These are phyloP conservation scores for Tanacetum coccineum DNA, from an alignment of 129 eudicot species.

Conservation along the genomic window DNA sequence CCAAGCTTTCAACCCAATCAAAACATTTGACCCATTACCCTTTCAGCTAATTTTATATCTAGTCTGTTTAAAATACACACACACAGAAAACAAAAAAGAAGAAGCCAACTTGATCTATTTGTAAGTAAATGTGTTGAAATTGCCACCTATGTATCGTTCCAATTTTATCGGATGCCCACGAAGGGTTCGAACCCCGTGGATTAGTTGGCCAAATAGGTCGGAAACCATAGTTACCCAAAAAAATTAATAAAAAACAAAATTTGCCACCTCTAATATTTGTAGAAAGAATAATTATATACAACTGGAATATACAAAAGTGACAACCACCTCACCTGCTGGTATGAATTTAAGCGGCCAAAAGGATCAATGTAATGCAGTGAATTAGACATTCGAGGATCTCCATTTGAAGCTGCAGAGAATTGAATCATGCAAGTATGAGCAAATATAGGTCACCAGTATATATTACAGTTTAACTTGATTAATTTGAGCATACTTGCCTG, in stretches of 20 bases:
- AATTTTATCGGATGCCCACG: no score
- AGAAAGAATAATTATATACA: neutral
- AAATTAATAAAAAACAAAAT: no score
- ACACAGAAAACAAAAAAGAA: neutral
- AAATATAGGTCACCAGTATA: conserved; percentile 1
- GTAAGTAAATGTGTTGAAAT: neutral
- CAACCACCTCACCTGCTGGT: conserved; percentile 66
- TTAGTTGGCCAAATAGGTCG: no score
- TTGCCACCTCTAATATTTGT: neutral
- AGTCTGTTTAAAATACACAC: neutral
- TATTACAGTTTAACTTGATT: neutral
- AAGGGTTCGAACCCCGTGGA: no score
- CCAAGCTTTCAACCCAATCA: neutral
- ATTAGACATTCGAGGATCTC: conserved; percentile 57
- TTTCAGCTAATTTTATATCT: neutral
- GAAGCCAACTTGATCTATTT: neutral
- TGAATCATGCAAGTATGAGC: conserved; percentile 6
- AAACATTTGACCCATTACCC: neutral
- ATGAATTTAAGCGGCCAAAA: conserved; percentile 75
- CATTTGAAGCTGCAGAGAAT: conserved; percentile 70
- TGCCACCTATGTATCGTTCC: neutral
- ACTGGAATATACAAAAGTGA: conserved; percentile 1
- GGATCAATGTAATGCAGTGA: conserved; percentile 89
- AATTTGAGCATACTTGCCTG: conserved; percentile 39
- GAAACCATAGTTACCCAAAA: no score